Base-by-base conservation (phyloP, 2,329 filamentous ascomycete species). In the Dendrostoma leiphaemia region DNA sequence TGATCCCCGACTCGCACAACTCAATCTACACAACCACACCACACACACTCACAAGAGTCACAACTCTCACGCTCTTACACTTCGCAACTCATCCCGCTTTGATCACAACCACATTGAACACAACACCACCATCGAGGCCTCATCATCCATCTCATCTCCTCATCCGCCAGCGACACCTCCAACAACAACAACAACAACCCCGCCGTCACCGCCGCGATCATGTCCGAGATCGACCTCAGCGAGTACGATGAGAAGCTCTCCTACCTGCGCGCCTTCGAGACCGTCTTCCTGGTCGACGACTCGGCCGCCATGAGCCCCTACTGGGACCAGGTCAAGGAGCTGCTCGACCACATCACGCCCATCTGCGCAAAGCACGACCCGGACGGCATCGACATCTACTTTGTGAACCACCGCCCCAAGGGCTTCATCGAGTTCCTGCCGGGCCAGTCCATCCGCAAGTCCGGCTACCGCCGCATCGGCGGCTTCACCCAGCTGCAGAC, bases 341-440 rank as follows among this genome's bases (percentile, higher is more conserved):
- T 88, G 1, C 80, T 97, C 1, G 73, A 79, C 32, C 78, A 83
- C 43, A 91, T 97, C 64, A 81, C 90, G 0, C 90, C 90, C 0
- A 88, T 96, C 64, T 95, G 91, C 72, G 89, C 90, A 1, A 68
- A 76, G 5, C 85, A 89, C 68, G 93, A 97, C 67, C 72, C 76
- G 0, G 90, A 97, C 69, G 93, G 93, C 21, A 86, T 97, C 62
- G 93, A 97, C 66, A 76, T 97, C 59, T 91, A 90, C 78, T 97
- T 97, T 70, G 77, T 97, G 34, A 97, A 97, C 72, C 80, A 88
- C 66, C 65, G 68, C 40, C 75, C 73, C 59, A 68, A 57, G 6
- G 65, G 72, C 31, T 54, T 56, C 0, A 73, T 77, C 17, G 63
- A 65, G 4, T 53, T 54, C 8, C 38, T 44, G 4, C 62, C 65